Evolutionary conservation across 768 basidiomycete species (phyloP), one percentile per base, ranked within the genome.

Genomic region (Neoboletus brunneissimus): DNA sequence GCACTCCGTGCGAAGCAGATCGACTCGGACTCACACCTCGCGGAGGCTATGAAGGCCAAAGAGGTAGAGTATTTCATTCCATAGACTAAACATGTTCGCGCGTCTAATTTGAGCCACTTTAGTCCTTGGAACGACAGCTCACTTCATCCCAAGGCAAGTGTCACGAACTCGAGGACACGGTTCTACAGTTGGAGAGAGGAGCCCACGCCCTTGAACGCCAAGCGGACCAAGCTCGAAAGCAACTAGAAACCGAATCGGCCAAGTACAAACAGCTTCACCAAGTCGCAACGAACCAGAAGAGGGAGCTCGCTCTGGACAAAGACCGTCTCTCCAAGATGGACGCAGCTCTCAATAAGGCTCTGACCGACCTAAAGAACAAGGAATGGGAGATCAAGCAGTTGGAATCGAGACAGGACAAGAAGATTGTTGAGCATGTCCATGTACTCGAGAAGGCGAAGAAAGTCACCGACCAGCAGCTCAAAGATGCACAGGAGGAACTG

Each of bases 381-480:
- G 91, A 97, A 63, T 88, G 87, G 83, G 91, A 95, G 54, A 82
- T 92, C 60, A 90, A 86, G 61, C 89, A 95, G 60, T 75, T 98
- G 10, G 86, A 89, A 51, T 88, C 90, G 3, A 85, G 82, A 67
- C 89, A 97, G 67, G 93, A 98, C 77, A 98, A 95, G 76, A 97
- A 91, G n/a, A 95, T 97, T 56, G 94, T 98, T 43, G 95, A 98
- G 72, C 96, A 98, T 66, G 92, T 97, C 25, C 88, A 98, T 68
- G 96, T 98, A 29, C 80, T 96, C 12, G 94, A 98, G 69, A 91
- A 95, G 68, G 96, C 96, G 16, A 98, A 98, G 72, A 86, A 86
- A 35, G 86, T 96, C 54, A 95, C 96, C 1, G 96, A 98, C 69
- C 84, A 89, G 38, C 92, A 97, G 67, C 83, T 98, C 16, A 83